Base-by-base conservation (phyloP, 2,329 filamentous ascomycete genomes). In the Venturia carpophila region DNA sequence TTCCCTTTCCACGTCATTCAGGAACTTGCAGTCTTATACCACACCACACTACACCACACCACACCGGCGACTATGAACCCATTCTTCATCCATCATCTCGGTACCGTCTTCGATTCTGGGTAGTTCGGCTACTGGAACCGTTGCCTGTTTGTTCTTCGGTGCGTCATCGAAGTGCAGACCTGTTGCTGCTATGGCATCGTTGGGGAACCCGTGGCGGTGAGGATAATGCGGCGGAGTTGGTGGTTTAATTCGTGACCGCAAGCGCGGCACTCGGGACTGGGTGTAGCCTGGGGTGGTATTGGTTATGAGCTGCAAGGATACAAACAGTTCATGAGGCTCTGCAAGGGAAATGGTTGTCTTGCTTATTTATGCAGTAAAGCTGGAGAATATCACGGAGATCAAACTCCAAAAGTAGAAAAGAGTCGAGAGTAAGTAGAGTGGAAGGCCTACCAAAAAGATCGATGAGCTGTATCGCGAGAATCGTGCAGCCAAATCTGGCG, bases 211-310 rank as follows among this genome's bases (percentile, higher is more conserved):
- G 21, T 62, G 27, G 19, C 60, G 60, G 5, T 42, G 10, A 3
- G 60, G 60, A 19, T 62, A 62, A 13, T 34, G 34, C 27, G 45
- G 15, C 17, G 27, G 41, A 62, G 45, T 45, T 62, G 60, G 41
- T 19, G 60, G 60, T 62, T 34, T 27, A 62, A 37, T 45, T 62
- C 60, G 41, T 62, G 45, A 94, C 94, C 69, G 97, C n/a, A 47
- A 47, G 45, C 45, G 13, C 45, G 45, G 21, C 6, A n/a, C 5
- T 17, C 19, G 45, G 45, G 45, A n/a, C 9, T 47, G 45, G 39
- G 17, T 47, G 45, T n/a, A 47, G 21, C 45, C 10, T 41, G 45
- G 4, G 13, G 2, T n/a, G 19, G 5, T 47, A 47, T 47, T 47
- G 45, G 45, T 47, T 2, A 47, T n/a, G 13, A n/a, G 45, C 4